These are phyloP conservation scores for Fusarium begoniae DNA, from an alignment of 2,329 filamentous ascomycete species.

Conservation along the genomic window DNA sequence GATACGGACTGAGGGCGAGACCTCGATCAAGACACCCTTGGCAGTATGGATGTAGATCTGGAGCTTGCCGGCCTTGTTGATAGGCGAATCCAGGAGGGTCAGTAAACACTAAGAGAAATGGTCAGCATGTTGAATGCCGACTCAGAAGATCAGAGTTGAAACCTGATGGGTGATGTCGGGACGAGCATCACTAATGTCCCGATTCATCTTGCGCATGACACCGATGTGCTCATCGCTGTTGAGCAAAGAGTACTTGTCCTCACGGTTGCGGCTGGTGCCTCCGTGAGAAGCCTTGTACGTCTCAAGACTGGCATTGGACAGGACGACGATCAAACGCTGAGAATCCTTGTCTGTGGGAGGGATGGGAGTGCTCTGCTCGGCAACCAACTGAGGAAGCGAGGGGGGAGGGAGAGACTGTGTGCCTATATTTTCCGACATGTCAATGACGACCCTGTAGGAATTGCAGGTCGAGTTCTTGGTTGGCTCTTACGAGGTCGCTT, in stretches of 20 bases:
- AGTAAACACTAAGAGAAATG: slow-evolving; percentile 79
- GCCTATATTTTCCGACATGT: slow-evolving; percentile 59
- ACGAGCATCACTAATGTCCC: slow-evolving; percentile 96
- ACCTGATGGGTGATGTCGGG: slow-evolving; percentile 99
- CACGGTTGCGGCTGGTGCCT: slow-evolving; percentile 71
- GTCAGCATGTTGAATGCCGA: slow-evolving; percentile 60
- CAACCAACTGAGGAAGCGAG: slow-evolving; percentile 87
- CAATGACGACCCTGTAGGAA: slow-evolving; percentile 16
- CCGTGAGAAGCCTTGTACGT: slow-evolving; percentile 92
- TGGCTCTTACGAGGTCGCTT: slow-evolving; percentile 55
- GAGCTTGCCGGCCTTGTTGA: slow-evolving; percentile 97
- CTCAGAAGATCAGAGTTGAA: slow-evolving; percentile 44
- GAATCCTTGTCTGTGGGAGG: slow-evolving; percentile 87
- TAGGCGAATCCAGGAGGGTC: slow-evolving; percentile 94
- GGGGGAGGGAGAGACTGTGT: slow-evolving; percentile 96
- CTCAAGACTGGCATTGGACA: slow-evolving; percentile 96
- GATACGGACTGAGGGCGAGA: slow-evolving; percentile 97
- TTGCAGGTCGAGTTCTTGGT: background rate
- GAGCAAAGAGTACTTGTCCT: slow-evolving; percentile 96
- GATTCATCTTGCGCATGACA: slow-evolving; percentile 99
- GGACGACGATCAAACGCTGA: slow-evolving; percentile 90
- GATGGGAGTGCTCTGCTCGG: slow-evolving; percentile 90
- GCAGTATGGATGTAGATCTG: slow-evolving; percentile 99
- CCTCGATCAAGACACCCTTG: slow-evolving; percentile 96
- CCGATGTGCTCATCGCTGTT: slow-evolving; percentile 99